Conservation (phyloP, 164 flowering plant species). For the Magnolia kwangsiensis region DNA sequence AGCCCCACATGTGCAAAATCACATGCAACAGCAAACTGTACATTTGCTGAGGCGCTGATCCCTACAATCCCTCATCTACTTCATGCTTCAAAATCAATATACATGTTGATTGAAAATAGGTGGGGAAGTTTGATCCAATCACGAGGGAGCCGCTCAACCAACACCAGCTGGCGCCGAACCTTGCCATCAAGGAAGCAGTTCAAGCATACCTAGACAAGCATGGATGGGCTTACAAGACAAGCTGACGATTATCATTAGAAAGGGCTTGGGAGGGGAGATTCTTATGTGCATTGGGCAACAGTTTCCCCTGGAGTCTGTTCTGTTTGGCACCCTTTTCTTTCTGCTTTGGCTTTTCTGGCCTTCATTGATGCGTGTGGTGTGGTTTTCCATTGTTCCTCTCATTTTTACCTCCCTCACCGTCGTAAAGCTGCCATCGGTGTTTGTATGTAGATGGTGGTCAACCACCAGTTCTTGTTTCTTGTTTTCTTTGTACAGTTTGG, state of each 20-base stretch:
- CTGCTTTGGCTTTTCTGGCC: neutral
- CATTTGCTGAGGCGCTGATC: neutral
- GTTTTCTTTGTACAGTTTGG: constrained; percentile 1
- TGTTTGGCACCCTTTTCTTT: neutral
- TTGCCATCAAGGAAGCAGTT: constrained; percentile 92
- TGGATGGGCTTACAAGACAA: constrained; percentile 76
- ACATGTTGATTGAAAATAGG: constrained; percentile 31
- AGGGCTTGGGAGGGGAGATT: neutral
- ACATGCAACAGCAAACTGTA: neutral
- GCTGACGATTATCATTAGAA: neutral
- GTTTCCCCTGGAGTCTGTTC: neutral
- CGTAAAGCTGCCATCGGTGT: neutral
- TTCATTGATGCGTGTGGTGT: neutral
- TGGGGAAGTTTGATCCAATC: constrained; percentile 82
- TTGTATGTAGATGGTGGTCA: neutral
- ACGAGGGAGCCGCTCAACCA: constrained; percentile 65
- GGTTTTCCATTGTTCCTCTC: neutral
- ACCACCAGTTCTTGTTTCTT: neutral
- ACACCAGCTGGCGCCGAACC: constrained; percentile 64
- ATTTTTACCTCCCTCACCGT: neutral
- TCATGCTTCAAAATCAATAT: neutral
- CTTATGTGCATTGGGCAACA: neutral
- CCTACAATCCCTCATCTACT: neutral
- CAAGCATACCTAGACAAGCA: constrained; percentile 56
- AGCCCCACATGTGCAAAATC: neutral